A percentile compares a stretch with the other conserved stretches of the same genome.
These are phyloP conservation scores for Inga oerstediana DNA, from an alignment of 306 rosid species.

Conservation along the genomic window DNA sequence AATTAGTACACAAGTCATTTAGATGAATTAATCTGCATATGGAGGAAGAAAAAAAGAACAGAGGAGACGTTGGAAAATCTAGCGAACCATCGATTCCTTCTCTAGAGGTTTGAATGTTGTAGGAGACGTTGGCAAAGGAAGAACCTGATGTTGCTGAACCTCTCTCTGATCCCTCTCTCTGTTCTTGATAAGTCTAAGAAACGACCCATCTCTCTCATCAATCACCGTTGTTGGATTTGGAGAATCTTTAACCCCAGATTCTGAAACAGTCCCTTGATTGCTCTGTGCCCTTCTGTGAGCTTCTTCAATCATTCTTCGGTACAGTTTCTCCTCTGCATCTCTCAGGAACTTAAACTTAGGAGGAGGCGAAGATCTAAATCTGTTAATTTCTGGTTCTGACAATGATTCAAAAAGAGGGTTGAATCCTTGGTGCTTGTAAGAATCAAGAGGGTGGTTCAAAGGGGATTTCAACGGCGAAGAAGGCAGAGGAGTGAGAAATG, in stretches of 20 bases:
- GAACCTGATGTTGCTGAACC: slow-evolving; percentile 54
- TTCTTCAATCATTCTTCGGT: slow-evolving; percentile 62
- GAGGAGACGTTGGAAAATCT: not conserved
- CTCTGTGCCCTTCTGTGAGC: slow-evolving; percentile 51
- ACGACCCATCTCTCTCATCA: slow-evolving; percentile 44
- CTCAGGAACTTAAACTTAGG: slow-evolving; percentile 75
- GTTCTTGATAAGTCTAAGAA: slow-evolving; percentile 45
- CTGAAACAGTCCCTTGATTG: not conserved
- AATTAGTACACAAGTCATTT: slow-evolving; percentile 44
- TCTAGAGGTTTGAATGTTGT: slow-evolving; percentile 44
- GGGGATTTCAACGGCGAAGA: slow-evolving; percentile 54
- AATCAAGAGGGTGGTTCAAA: slow-evolving; percentile 43
- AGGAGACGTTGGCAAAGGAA: slow-evolving; percentile 74
- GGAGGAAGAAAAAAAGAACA: slow-evolving; percentile 46
- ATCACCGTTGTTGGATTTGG: slow-evolving; percentile 20
- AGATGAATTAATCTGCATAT: slow-evolving; percentile 27
- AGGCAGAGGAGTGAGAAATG: slow-evolving; percentile 56
- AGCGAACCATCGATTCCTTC: slow-evolving; percentile 31
- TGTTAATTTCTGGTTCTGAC: slow-evolving; percentile 46
- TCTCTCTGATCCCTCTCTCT: slow-evolving; percentile 60
- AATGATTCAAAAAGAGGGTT: slow-evolving; percentile 82
- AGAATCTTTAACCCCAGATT: slow-evolving; percentile 32
- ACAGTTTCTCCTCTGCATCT: slow-evolving; percentile 79
- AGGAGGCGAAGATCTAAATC: slow-evolving; percentile 73
- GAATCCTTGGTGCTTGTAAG: slow-evolving; percentile 62